Evolutionary conservation across 73 alveolate species (phyloP).

Genomic region (Paraurostyla sp.): DNA sequence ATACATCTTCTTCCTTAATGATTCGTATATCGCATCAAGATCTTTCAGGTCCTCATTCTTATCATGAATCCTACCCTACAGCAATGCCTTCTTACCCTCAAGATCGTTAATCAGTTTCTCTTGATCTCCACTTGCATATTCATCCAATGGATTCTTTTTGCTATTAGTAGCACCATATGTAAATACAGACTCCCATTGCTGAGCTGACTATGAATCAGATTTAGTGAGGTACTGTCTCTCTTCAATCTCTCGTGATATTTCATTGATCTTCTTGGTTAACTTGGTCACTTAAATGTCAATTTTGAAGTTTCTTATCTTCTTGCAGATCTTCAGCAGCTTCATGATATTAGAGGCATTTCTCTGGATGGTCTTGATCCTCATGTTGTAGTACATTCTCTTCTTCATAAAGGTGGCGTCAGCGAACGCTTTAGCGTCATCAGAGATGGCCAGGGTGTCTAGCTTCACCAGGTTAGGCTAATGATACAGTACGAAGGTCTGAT

Average conservation of each 20-base stretch:
- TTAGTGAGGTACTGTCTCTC: constrained; percentile 31
- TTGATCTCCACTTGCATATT: constrained; percentile 16
- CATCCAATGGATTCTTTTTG: constrained; percentile 56
- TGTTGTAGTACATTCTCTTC: constrained; percentile 89
- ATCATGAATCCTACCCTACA: constrained; percentile 64
- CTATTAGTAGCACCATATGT: background rate
- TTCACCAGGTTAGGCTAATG: constrained; percentile 59
- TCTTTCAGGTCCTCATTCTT: constrained; percentile 66
- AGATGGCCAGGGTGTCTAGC: constrained; percentile 78
- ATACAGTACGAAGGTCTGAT: constrained; percentile 82
- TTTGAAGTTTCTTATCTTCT: constrained; percentile 69
- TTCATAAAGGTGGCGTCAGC: constrained; percentile 93
- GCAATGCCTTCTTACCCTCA: constrained; percentile 58
- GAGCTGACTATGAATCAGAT: background rate
- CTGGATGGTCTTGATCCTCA: constrained; percentile 87
- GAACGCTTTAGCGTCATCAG: constrained; percentile 81
- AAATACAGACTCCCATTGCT: background rate
- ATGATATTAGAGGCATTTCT: constrained; percentile 77
- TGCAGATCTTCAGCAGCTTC: constrained; percentile 71
- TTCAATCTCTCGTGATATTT: constrained; percentile 63
- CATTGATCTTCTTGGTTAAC: constrained; percentile 62
- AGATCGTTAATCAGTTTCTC: constrained; percentile 66
- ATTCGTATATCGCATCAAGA: constrained; percentile 28
- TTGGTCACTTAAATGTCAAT: constrained; percentile 42
- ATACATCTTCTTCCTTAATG: constrained; percentile 37